Evolutionary conservation across 306 rosid genomes (phyloP), one percentile per base, ranked within the genome.

Genomic region (Rosa persica): DNA sequence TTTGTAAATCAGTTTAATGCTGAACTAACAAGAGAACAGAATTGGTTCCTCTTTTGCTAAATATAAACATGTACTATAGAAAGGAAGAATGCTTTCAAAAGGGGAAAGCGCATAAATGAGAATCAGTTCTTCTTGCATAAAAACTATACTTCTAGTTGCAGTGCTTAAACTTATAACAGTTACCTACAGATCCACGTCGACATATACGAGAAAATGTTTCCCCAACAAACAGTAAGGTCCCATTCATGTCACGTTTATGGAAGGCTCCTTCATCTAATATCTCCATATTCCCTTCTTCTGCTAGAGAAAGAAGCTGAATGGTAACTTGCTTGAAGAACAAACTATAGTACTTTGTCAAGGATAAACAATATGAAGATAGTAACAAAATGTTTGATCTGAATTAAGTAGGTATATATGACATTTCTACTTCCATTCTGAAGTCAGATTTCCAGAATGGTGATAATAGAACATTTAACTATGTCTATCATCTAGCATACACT

Each of bases 171-270:
- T 76, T 64, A 71, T 79, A 81, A 85, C 72, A 79, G 64, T 86
- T 87, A 95, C 98, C 98, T 82, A 90, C 81, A 87, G 93, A 92
- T 83, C 98, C 98, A 86, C 98, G 98, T 16, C 96, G 95, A 82
- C 89, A 92, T 66, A 89, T 91, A 54, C 91, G 97, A 80, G 98
- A 87, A 86, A 92, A 88, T 80, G 83, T 80, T 84, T 91, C 93
- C 82, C 98, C 98, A 38, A 88, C 85, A 81, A 95, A 95, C 48
- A 91, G 68, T 80, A 91, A 79, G 72, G 90, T 72, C 58, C 86
- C 89, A 66, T 87, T 83, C 40, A 72, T 47, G 72, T 79, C 87
- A 73, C 65, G 80, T 77, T 72, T 81, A 68, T 23, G 58, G 13
- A 25, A 65, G 13, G n/a, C n/a, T n/a, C n/a, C n/a, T n/a, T 52